Evolutionary conservation across 441 rosid genomes (phyloP).

Genomic region (Pelargonium citronellum): DNA sequence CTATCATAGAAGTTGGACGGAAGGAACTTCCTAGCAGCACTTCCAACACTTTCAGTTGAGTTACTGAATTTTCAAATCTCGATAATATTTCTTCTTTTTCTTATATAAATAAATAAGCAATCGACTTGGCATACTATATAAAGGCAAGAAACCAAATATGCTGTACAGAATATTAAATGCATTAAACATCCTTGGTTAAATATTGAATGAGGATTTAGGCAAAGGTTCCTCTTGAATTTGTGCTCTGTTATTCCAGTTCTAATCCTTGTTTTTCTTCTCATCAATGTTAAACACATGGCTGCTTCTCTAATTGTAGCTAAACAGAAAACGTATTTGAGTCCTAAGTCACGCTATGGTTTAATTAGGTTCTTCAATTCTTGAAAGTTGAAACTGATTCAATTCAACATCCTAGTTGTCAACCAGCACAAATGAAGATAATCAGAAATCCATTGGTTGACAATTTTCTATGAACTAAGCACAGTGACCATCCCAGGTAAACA

Average conservation of each 20-base stretch:
- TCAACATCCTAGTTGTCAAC: background rate
- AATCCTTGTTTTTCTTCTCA: background rate
- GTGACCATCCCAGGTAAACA: background rate
- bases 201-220: background rate
- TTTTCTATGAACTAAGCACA: background rate
- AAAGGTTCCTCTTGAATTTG: background rate
- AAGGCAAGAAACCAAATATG: background rate
- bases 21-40: background rate
- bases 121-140: background rate
- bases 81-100: background rate
- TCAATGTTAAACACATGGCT: background rate
- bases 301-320: background rate
- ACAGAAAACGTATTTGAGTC: background rate
- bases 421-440: background rate
- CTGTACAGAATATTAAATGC: background rate
- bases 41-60: background rate
- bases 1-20: background rate
- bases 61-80: background rate
- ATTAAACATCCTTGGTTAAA: background rate
- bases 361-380: background rate
- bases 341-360: background rate
- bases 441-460: background rate
- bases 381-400: background rate
- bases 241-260: background rate
- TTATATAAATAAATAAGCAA: background rate